Conservation (phyloP, 345 rosid species). For the Pistacia vera region DNA sequence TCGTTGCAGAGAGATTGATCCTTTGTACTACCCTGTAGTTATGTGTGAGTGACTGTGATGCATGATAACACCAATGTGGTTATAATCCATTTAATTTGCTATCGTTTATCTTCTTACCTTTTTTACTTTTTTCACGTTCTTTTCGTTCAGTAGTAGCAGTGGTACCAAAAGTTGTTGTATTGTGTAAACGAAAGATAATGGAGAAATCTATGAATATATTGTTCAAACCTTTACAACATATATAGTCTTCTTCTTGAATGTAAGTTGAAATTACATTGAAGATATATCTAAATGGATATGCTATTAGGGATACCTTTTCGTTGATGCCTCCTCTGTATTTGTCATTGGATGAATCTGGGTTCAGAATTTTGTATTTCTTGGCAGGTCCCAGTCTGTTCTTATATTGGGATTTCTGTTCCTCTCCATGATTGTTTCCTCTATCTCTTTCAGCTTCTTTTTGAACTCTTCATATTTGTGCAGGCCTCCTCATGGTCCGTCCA, state of each 20-base stretch:
- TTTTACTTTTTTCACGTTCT: no score
- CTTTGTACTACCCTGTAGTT: no score
- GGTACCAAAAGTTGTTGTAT: no score
- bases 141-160: no score
- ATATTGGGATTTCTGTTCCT: constrained; percentile 42
- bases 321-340: constrained; percentile 29
- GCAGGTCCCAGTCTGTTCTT: constrained; percentile 60
- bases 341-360: constrained; percentile 38
- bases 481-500: constrained; percentile 43
- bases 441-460: constrained; percentile 32
- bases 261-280: not conserved
- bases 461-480: constrained; percentile 37
- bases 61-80: no score
- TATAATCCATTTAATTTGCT: no score
- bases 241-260: not conserved
- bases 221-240: not conserved
- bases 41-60: no score
- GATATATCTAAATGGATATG: constrained; percentile 38
- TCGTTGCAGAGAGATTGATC: no score
- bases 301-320: constrained; percentile 62
- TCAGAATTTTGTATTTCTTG: constrained; percentile 44
- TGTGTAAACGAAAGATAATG: no score
- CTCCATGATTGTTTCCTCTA: constrained; percentile 39
- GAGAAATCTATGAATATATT: not conserved
- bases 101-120: no score